Evolutionary conservation across 441 rosid genomes (phyloP).

Genomic region (Erysimum cheiri): DNA sequence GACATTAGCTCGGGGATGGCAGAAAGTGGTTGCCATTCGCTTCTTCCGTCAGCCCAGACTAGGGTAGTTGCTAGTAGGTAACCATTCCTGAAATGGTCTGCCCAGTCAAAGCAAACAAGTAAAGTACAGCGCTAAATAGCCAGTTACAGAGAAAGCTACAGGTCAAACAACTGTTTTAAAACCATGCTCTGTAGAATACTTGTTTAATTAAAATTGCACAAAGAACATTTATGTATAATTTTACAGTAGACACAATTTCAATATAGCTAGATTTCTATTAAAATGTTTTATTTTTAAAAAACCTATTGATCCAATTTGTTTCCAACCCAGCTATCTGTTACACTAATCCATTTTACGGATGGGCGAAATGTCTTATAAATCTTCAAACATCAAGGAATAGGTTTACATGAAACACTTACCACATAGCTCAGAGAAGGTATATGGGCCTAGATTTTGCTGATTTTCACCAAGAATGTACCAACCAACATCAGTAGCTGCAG

Average conservation of each 20-base stretch:
- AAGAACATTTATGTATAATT: not conserved
- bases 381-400: not conserved
- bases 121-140: conserved; percentile 57
- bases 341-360: not conserved
- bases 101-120: conserved; percentile 61
- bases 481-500: conserved; percentile 47
- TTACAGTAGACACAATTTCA: not conserved
- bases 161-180: conserved; percentile 50
- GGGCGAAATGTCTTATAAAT: not conserved
- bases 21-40: conserved; percentile 81
- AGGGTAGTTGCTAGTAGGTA: conserved; percentile 69
- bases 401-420: conserved; percentile 32
- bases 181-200: conserved; percentile 38
- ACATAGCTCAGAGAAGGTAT: conserved; percentile 43
- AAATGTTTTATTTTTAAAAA: not conserved
- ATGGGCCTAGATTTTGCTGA: conserved; percentile 44
- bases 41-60: conserved; percentile 89
- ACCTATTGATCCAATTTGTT: conserved; percentile 1
- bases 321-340: not conserved
- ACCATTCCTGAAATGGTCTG: conserved; percentile 88
- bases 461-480: conserved; percentile 50
- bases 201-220: not conserved
- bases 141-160: conserved; percentile 53
- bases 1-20: conserved; percentile 67
- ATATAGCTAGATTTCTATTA: not conserved